Percentiles rank a stretch among this genome's conserved stretches.
phyloP scores from a whole-genome alignment of 768 basidiomycete species.

The Leucocoprinus leucothites region DNA sequence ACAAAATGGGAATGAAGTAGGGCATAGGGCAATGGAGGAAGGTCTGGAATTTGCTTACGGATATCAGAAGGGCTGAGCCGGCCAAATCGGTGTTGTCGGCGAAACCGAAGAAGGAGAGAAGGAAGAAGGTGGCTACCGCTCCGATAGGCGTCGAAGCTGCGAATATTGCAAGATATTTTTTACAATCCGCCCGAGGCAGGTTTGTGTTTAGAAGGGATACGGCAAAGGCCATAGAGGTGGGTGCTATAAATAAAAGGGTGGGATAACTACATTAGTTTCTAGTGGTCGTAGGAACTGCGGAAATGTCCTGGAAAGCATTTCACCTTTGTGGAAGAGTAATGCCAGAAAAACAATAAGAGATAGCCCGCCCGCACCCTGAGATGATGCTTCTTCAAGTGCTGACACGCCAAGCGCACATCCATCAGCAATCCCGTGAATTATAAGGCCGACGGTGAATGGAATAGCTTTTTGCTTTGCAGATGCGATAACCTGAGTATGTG shows the following conservation, averaged over 20 bases:
- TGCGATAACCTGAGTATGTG: constrained; percentile 15
- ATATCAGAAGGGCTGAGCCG: constrained; percentile 78
- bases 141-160: constrained; percentile 81
- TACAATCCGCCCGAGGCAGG: constrained; percentile 67
- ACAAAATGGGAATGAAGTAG: neutral
- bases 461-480: constrained; percentile 43
- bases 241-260: constrained; percentile 48
- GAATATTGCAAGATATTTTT: constrained; percentile 74
- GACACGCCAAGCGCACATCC: constrained; percentile 91
- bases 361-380: constrained; percentile 41
- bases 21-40: neutral
- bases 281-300: neutral
- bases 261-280: neutral
- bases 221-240: constrained; percentile 87
- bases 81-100: constrained; percentile 52
- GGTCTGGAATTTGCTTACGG: constrained; percentile 47
- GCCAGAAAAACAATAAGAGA: constrained; percentile 89
- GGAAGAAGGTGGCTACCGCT: constrained; percentile 70
- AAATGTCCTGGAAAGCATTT: neutral
- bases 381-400: constrained; percentile 33
- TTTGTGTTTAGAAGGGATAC: constrained; percentile 77
- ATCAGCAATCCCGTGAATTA: constrained; percentile 88
- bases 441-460: constrained; percentile 79
- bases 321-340: constrained; percentile 88
- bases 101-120: constrained; percentile 55